Evolutionary conservation across 257 asterid genomes (phyloP).

Genomic region (Plectranthus barbatus): DNA sequence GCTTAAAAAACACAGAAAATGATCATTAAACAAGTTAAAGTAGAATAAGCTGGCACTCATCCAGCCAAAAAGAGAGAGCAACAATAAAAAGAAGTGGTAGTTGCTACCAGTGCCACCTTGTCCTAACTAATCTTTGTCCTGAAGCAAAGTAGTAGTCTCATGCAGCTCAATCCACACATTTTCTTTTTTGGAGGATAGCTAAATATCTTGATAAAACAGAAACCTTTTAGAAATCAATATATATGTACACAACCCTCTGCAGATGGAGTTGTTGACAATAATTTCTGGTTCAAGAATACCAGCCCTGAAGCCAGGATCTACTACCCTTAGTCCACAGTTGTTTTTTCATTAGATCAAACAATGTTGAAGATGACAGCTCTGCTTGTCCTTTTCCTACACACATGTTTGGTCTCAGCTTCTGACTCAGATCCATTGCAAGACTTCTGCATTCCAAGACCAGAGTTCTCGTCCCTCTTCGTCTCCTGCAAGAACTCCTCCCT

Average conservation of each 20-base stretch:
- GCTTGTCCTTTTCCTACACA: constrained; percentile 17
- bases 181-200: background rate
- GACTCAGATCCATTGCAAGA: constrained; percentile 67
- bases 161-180: constrained; percentile 12
- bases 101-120: constrained; percentile 2
- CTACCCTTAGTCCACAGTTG: no score
- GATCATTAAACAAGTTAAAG: background rate
- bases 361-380: constrained; percentile 16
- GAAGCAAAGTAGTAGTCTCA: constrained; percentile 32
- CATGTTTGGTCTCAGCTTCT: constrained; percentile 30
- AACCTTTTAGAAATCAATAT: constrained; percentile 19
- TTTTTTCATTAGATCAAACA: constrained; percentile 21
- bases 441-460: constrained; percentile 62
- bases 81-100: constrained; percentile 4
- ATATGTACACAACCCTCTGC: constrained; percentile 6
- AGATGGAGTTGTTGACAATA: constrained; percentile 14
- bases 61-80: constrained; percentile 15
- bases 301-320: constrained; percentile 11
- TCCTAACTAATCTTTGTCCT: constrained; percentile 30
- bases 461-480: constrained; percentile 35
- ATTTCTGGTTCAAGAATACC: constrained; percentile 6
- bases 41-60: constrained; percentile 8
- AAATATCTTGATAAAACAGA: background rate
- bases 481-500: constrained; percentile 68
- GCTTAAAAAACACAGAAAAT: background rate